These are phyloP conservation scores for Eragrostis tef DNA, from an alignment of 202 grass and related monocot species.

Conservation along the genomic window DNA sequence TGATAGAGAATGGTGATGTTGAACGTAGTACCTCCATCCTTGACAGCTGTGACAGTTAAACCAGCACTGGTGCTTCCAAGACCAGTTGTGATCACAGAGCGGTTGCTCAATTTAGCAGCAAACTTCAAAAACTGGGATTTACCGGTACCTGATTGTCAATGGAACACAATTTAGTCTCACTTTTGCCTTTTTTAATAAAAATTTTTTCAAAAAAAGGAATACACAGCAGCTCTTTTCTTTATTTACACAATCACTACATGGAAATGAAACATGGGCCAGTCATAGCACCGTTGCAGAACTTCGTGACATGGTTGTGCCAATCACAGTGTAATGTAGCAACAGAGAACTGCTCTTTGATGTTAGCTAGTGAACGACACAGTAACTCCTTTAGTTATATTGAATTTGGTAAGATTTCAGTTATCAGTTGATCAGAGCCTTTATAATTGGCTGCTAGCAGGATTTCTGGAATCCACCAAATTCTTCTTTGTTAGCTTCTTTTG, in stretches of 20 bases:
- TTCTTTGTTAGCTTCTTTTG: background rate
- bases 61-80: slow-evolving; percentile 95
- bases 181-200: background rate
- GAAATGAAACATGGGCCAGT: background rate
- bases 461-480: background rate
- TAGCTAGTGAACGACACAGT: background rate
- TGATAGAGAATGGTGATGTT: slow-evolving; percentile 30
- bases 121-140: slow-evolving; percentile 99
- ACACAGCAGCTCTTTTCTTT: background rate
- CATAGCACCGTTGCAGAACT: background rate
- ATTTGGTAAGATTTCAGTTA: too few species aligned
- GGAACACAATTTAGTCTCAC: slow-evolving; percentile 7
- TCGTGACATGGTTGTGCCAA: background rate
- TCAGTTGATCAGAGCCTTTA: background rate
- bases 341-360: background rate
- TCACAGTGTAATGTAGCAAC: background rate
- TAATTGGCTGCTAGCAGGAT: background rate
- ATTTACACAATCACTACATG: background rate
- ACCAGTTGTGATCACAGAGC: slow-evolving; percentile 90
- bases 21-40: slow-evolving; percentile 82
- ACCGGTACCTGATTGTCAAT: slow-evolving; percentile 73
- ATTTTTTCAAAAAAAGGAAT: background rate
- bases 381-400: too few species aligned
- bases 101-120: slow-evolving; percentile 87
- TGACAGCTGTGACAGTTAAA: slow-evolving; percentile 91